Percentiles rank a stretch among this genome's conserved stretches.
phyloP scores from a whole-genome alignment of 2,329 filamentous ascomycete genomes.

The Coniochaeta sp. region DNA sequence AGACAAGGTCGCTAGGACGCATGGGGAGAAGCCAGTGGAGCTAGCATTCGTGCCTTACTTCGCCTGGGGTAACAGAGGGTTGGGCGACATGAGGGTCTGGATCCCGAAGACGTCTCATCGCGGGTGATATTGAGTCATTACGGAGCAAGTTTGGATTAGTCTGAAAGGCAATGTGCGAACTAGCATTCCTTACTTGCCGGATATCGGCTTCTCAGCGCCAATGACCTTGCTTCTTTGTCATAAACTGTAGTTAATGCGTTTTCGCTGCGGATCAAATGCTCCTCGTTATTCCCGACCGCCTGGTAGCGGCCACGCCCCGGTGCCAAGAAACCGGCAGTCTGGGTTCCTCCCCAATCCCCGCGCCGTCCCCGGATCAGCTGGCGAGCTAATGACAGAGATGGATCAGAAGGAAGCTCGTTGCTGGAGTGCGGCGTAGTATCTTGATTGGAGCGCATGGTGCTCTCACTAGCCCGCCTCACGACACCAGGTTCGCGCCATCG shows the following conservation, averaged over 20 bases:
- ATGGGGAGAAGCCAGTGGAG: slow-evolving; percentile 13
- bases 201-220: neutral
- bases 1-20: slow-evolving; percentile 11
- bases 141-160: neutral
- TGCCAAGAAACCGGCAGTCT: neutral
- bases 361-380: neutral
- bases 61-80: slow-evolving; percentile 42
- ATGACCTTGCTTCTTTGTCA: no score
- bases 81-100: neutral
- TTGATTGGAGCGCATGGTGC: neutral
- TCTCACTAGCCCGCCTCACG: neutral
- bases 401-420: neutral
- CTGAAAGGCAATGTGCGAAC: neutral
- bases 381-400: neutral
- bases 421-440: neutral
- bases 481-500: neutral
- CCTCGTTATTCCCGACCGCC: neutral
- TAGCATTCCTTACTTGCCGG: neutral
- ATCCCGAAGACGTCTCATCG: neutral
- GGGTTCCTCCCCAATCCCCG: neutral
- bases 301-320: neutral
- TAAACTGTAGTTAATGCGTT: neutral
- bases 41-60: slow-evolving; percentile 47
- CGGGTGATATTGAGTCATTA: neutral
- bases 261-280: neutral